Evolutionary conservation across 352 stramenopile species (phyloP).

Genomic region (Phytophthora megakarya): DNA sequence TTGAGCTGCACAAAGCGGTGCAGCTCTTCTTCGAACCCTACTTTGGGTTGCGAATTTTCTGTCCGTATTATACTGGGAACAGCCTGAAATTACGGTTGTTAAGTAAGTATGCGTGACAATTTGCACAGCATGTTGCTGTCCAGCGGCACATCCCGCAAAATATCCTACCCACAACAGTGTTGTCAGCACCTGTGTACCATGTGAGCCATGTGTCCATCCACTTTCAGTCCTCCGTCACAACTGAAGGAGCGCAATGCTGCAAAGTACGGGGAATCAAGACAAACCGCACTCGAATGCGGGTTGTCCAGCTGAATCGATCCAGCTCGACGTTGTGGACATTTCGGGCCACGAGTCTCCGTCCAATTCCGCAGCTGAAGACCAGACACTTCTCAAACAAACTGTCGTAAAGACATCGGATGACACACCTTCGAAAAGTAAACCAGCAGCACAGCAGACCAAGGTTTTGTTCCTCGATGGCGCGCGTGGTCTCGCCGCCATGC

Average conservation of each 20-base stretch:
- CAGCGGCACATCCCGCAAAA: too few species aligned
- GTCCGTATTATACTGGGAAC: background rate
- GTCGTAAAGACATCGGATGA: background rate
- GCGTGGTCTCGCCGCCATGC: constrained; percentile 27
- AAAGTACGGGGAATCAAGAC: background rate
- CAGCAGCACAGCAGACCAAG: constrained; percentile 14
- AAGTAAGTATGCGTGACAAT: too few species aligned
- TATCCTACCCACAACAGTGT: too few species aligned
- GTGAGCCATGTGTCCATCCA: background rate
- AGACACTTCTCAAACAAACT: constrained; percentile 11
- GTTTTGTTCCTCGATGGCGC: constrained; percentile 26
- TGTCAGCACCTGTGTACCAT: too few species aligned
- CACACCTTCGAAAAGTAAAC: background rate
- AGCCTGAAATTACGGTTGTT: background rate
- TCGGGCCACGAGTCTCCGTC: constrained; percentile 7
- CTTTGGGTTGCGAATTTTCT: background rate
- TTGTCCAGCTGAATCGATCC: background rate
- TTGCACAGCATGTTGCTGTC: too few species aligned
- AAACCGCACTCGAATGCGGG: background rate
- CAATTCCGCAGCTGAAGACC: constrained; percentile 5
- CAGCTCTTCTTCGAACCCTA: background rate
- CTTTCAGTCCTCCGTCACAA: constrained; percentile 5
- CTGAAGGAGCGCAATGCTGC: constrained; percentile 6
- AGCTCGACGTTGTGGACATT: constrained; percentile 4
- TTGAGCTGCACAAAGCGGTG: background rate